A percentile compares a stretch with the other conserved stretches of the same genome.
These are phyloP conservation scores for Backusella mclennaniae DNA, from an alignment of 192 early-diverging fungal genomes.

Conservation along the genomic window DNA sequence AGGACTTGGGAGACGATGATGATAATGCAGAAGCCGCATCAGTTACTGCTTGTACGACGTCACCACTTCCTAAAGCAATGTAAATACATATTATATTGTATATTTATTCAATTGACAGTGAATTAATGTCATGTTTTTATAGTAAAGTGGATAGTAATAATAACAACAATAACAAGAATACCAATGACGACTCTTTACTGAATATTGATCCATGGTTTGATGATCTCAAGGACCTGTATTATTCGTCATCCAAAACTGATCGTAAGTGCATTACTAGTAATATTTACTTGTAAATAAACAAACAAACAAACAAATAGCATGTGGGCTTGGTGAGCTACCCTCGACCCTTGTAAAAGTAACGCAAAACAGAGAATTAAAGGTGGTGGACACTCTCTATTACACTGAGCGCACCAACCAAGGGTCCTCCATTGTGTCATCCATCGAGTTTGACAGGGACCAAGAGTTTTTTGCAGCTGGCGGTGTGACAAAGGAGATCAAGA, in stretches of 20 bases:
- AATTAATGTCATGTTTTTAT: neutral
- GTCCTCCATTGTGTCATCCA: constrained; percentile 86
- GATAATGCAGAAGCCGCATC: neutral
- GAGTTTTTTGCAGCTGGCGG: constrained; percentile 94
- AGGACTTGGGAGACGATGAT: neutral
- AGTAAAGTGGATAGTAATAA: neutral
- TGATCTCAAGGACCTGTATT: constrained; percentile 76
- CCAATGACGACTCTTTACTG: constrained; percentile 43
- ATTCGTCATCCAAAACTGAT: constrained; percentile 48
- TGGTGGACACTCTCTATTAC: constrained; percentile 79
- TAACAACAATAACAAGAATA: constrained; percentile 29
- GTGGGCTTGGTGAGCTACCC: constrained; percentile 47
- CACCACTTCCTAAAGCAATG: neutral
- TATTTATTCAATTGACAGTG: no score
- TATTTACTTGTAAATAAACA: no score
- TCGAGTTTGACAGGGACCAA: constrained; percentile 94
- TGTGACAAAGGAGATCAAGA: constrained; percentile 89
- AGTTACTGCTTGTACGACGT: neutral
- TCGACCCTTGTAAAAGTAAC: constrained; percentile 70
- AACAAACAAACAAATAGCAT: neutral
- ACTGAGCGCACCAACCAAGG: constrained; percentile 60
- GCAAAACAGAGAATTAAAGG: constrained; percentile 63
- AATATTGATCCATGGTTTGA: constrained; percentile 44
- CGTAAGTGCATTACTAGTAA: constrained; percentile 34
- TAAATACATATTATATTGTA: neutral